Evolutionary conservation across 345 rosid genomes (phyloP).

Genomic region (Camelina neglecta): DNA sequence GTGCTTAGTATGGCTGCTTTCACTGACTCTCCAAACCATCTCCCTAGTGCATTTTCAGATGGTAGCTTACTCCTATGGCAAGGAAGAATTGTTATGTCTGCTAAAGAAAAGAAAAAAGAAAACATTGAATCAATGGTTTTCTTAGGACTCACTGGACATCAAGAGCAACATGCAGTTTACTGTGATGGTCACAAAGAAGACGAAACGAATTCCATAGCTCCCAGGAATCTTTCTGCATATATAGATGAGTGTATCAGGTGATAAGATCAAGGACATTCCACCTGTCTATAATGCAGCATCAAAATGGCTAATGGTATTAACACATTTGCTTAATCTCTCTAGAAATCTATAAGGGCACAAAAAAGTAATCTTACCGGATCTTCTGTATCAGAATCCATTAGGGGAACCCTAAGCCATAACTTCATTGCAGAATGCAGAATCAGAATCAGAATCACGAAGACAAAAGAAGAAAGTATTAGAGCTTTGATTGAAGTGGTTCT

Average conservation of each 20-base stretch:
- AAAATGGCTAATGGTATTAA: not conserved
- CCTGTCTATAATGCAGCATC: no score
- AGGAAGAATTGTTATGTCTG: not conserved
- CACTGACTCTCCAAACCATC: constrained; percentile 91
- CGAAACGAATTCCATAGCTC: constrained; percentile 88
- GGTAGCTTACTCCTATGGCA: constrained; percentile 47
- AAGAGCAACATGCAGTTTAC: constrained; percentile 70
- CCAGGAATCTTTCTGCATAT: constrained; percentile 74
- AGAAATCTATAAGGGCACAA: not conserved
- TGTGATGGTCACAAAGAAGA: constrained; percentile 78
- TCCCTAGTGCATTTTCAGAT: constrained; percentile 61
- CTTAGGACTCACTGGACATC: constrained; percentile 65
- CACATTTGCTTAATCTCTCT: no score
- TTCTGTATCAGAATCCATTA: constrained; percentile 52
- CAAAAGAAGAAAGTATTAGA: not conserved
- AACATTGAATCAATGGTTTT: not conserved
- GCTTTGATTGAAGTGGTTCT: not conserved
- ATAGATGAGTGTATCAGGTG: not conserved
- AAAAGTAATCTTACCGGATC: constrained; percentile 51
- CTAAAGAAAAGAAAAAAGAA: not conserved
- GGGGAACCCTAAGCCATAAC: constrained; percentile 31
- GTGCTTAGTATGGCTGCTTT: constrained; percentile 71
- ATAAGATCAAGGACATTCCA: no score
- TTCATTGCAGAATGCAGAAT: constrained; percentile 11
- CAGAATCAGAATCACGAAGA: not conserved